Conservation (phyloP, 83 land plant genomes). For the Diphasiastrum complanatum region DNA sequence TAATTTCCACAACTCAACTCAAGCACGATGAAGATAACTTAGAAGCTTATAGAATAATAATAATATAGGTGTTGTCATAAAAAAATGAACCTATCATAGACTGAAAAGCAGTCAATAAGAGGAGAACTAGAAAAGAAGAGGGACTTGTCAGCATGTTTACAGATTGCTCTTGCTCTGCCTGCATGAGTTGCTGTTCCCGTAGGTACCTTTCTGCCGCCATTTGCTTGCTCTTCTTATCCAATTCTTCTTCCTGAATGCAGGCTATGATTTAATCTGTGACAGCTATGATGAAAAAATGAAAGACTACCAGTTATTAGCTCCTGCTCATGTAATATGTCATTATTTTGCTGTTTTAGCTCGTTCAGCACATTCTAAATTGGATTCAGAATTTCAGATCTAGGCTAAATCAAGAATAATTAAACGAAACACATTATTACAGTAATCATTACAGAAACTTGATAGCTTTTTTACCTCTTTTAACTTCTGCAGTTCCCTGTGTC, state of each 20-base stretch:
- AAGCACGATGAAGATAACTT: background rate
- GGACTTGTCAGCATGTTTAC: background rate
- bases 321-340: background rate
- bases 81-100: no score
- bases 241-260: slow-evolving; percentile 23
- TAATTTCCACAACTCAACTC: background rate
- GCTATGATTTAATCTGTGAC: no score
- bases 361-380: background rate
- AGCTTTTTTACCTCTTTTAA: slow-evolving; percentile 25
- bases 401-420: no score
- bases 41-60: background rate
- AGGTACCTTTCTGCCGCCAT: slow-evolving; percentile 21
- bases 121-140: background rate
- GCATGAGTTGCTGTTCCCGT: slow-evolving; percentile 14
- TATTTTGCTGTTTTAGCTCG: background rate
- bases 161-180: slow-evolving; percentile 15
- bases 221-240: slow-evolving; percentile 27
- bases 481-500: slow-evolving; percentile 22
- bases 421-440: no score
- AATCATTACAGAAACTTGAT: no score
- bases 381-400: no score
- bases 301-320: background rate
- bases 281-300: no score
- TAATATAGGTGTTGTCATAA: no score
- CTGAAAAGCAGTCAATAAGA: background rate